Base-by-base conservation (phyloP, 306 rosid species). In the Cucumis sativus region DNA sequence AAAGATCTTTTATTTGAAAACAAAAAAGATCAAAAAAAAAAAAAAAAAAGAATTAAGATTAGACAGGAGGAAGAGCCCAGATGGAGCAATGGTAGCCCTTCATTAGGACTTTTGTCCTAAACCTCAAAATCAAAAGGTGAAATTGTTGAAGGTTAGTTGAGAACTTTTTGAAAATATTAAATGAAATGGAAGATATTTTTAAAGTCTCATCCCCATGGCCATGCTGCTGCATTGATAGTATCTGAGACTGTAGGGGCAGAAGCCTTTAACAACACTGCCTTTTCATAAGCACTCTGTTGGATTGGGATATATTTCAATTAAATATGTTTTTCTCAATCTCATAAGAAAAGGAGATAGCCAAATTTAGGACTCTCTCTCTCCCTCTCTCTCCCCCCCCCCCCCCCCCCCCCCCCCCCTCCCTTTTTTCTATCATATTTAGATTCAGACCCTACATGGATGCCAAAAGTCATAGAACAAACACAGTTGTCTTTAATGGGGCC, bases 101-200 rank as follows among this genome's bases (percentile, higher is more conserved):
- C 47, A 33, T 64, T 64, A 7, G 70, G 72, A 25, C 25, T 15
- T 62, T 65, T 65, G 72, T 65, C 52, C 5, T 8, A 64, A 64
- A 20, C 74, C 51, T 33, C 75, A 69, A 20, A 45, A 41, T 45
- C 40, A 70, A 70, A 70, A 70, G 58, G 13, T 14, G 8, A 47
- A 15, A 47, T 70, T 70, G 59, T 70, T 47, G 75, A 47, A 45
- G 57, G 57, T 47, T 70, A 21, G 75, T 70, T 70, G 75, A 21
- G 55, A 70, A 25, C 20, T 25, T 70, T 47, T 70, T 41, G 11
- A 25, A 70, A 70, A 23, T 70, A 70, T 70, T 70, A 6, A 70
- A 47, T 23, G 37, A 69, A 20, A 43, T 13, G 23, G 6, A 14
- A 70, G 40, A 39, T 68, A n/a, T 67, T 43, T 23, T 45, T 4